Evolutionary conservation across 1,284 basidiomycete species (phyloP).

Genomic region (Caloboletus inedulis): DNA sequence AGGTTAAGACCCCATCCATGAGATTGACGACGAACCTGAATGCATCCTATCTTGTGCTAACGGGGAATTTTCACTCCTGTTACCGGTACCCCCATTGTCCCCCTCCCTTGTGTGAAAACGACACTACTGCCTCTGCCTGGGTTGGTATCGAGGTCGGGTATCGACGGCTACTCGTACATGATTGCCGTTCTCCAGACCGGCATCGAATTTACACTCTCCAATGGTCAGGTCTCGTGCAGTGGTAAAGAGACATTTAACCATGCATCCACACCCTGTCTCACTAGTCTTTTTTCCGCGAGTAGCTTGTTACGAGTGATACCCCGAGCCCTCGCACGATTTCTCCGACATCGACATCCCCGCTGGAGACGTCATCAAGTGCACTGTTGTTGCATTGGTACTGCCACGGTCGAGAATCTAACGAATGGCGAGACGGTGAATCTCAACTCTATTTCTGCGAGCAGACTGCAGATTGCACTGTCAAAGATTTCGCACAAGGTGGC

Average conservation of each 20-base stretch:
- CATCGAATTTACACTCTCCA: not conserved
- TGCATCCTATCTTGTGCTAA: not conserved
- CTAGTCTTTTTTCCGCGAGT: not conserved
- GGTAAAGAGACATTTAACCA: not conserved
- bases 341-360: slow-evolving; percentile 3
- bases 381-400: slow-evolving; percentile 1
- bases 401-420: slow-evolving; percentile 6
- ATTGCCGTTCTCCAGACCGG: slow-evolving; percentile 9
- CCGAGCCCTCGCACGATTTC: not conserved
- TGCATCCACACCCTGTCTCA: not conserved
- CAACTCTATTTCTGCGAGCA: not conserved
- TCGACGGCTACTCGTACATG: no score
- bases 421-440: not conserved
- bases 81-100: slow-evolving; percentile 4
- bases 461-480: slow-evolving; percentile 10
- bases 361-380: slow-evolving; percentile 6
- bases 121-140: not conserved
- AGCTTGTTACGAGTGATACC: slow-evolving; percentile 9
- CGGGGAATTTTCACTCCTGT: slow-evolving; percentile 6
- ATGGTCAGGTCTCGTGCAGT: not conserved
- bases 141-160: no score
- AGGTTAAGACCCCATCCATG: no score
- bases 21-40: no score
- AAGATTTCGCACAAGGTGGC: slow-evolving; percentile 1
- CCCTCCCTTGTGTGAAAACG: not conserved